Percentiles rank a stretch among this genome's conserved stretches.
phyloP scores from a whole-genome alignment of 306 rosid genomes.

The Adenanthera pavonina region DNA sequence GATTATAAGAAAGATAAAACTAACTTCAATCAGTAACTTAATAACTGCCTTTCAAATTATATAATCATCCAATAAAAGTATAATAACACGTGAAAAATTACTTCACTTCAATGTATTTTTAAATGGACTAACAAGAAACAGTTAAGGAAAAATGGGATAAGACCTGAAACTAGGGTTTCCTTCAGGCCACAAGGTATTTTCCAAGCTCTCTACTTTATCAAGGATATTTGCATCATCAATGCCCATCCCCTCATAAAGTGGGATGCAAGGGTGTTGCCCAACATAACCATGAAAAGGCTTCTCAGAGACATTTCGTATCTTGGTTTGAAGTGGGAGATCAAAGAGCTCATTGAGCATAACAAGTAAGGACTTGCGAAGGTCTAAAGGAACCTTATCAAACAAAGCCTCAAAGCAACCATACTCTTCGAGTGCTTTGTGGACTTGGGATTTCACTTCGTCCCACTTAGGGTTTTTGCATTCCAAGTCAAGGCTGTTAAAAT shows the following conservation, averaged over 20 bases:
- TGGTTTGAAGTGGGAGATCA: conserved; percentile 72
- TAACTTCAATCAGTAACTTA: no score
- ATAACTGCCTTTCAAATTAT: no score
- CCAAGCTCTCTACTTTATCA: conserved; percentile 50
- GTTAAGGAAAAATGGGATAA: neutral
- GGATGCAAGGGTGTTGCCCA: conserved; percentile 67
- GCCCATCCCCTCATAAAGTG: conserved; percentile 73
- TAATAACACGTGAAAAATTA: no score
- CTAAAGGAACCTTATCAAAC: conserved; percentile 53
- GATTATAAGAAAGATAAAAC: neutral
- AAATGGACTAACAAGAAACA: no score
- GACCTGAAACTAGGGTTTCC: conserved; percentile 55
- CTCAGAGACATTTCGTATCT: conserved; percentile 54
- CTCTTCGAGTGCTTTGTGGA: conserved; percentile 56
- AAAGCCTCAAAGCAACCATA: conserved; percentile 77
- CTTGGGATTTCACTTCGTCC: conserved; percentile 63
- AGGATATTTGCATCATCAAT: conserved; percentile 53
- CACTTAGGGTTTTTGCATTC: conserved; percentile 50
- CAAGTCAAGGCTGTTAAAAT: conserved; percentile 47
- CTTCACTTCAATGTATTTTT: no score
- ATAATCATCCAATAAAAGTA: no score
- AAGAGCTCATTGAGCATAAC: conserved; percentile 57
- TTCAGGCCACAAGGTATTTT: conserved; percentile 60
- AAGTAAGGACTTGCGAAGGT: conserved; percentile 49
- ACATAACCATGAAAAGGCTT: conserved; percentile 73